Evolutionary conservation across 2,329 filamentous ascomycete genomes (phyloP).

Genomic region (Tothia fuscella): DNA sequence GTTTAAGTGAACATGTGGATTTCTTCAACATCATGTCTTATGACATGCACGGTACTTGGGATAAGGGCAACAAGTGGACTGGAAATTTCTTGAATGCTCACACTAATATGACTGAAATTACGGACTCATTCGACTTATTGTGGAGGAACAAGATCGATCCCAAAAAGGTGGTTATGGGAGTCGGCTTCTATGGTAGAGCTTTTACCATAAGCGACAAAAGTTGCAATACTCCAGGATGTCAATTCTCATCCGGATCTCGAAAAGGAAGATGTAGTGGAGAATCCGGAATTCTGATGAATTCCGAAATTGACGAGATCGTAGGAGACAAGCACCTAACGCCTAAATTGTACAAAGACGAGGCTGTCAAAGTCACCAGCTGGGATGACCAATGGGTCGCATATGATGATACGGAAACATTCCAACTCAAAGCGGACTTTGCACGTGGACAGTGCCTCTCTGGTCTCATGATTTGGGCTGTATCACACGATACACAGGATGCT

Average conservation of each 20-base stretch:
- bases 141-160: slow-evolving; percentile 1
- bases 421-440: slow-evolving; percentile 10
- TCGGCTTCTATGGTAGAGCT: slow-evolving; percentile 1
- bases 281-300: neutral
- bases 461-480: neutral
- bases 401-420: slow-evolving; percentile 8
- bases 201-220: neutral
- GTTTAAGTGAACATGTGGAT: slow-evolving; percentile 21
- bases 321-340: too few species aligned
- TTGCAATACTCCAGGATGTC: neutral
- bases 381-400: slow-evolving; percentile 5
- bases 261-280: neutral
- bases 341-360: neutral
- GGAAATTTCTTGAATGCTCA: slow-evolving; percentile 27
- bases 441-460: neutral
- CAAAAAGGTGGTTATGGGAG: neutral
- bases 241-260: neutral
- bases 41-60: slow-evolving; percentile 35
- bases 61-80: slow-evolving; percentile 17
- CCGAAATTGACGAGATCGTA: slow-evolving; percentile 3
- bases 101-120: slow-evolving; percentile 38
- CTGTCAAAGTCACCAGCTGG: neutral
- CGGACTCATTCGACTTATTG: slow-evolving; percentile 29
- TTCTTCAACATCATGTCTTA: slow-evolving; percentile 36
- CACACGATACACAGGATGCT: too few species aligned